Percentiles rank a stretch among this genome's conserved stretches.
Conservation (phyloP, 768 basidiomycete species). For the Auricularia auricula-judae region DNA sequence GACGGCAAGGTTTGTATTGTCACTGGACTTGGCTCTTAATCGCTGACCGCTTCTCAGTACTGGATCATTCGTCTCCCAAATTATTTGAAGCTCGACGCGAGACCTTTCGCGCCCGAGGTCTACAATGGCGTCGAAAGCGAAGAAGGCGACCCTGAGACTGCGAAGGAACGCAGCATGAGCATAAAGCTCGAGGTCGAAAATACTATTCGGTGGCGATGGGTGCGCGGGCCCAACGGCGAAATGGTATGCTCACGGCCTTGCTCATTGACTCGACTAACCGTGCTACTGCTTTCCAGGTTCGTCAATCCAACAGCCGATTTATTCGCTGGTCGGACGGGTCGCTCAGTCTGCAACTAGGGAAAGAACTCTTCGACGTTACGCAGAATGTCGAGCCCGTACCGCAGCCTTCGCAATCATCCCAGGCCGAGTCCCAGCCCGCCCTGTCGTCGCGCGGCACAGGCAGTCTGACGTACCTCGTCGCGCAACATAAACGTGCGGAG, state of each 20-base stretch:
- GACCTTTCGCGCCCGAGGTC: conserved; percentile 80
- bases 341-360: conserved; percentile 80
- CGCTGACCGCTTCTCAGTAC: conserved; percentile 34
- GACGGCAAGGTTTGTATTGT: conserved; percentile 60
- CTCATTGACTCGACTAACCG: conserved; percentile 2
- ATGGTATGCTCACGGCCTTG: conserved; percentile 43
- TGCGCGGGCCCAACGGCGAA: conserved; percentile 57
- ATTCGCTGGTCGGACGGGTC: conserved; percentile 95
- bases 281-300: conserved; percentile 33
- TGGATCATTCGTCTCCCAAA: conserved; percentile 95
- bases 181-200: conserved; percentile 88
- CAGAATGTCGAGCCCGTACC: conserved; percentile 48
- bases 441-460: conserved; percentile 14
- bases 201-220: conserved; percentile 93
- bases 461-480: conserved; percentile 80
- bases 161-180: conserved; percentile 70
- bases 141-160: conserved; percentile 43
- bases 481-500: conserved; percentile 76
- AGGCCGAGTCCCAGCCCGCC: conserved; percentile 3
- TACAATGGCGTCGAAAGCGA: conserved; percentile 79
- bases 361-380: conserved; percentile 87
- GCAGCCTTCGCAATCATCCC: conserved; percentile 21
- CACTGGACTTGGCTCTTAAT: background rate
- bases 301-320: conserved; percentile 83
- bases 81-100: conserved; percentile 80